Conservation (phyloP, 805 yeast species). For the Metschnikowia colocasiae region DNA sequence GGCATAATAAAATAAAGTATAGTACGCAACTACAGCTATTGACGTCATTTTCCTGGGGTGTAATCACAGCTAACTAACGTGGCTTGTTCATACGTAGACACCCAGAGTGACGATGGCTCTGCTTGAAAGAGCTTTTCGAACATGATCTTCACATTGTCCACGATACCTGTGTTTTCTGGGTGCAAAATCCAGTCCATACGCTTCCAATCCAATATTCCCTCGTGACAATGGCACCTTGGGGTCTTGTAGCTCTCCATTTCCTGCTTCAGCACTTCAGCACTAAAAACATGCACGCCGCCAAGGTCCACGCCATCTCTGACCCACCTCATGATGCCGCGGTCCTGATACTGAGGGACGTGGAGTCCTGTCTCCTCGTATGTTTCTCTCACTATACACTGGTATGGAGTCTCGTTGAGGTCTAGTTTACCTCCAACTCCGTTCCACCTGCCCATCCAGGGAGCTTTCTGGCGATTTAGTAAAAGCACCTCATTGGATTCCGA, state of each 20-base stretch:
- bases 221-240: conserved; percentile 30
- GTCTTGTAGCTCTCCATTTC: conserved; percentile 26
- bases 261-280: conserved; percentile 30
- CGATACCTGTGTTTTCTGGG: conserved; percentile 38
- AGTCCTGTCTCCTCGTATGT: conserved; percentile 42
- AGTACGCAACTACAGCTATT: neutral
- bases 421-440: conserved; percentile 46
- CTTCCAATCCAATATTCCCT: conserved; percentile 45
- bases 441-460: conserved; percentile 49
- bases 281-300: conserved; percentile 40
- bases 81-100: conserved; percentile 22
- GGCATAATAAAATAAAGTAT: conserved; percentile 7
- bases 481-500: conserved; percentile 34
- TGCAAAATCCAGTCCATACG: conserved; percentile 33
- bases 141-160: conserved; percentile 32
- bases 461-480: conserved; percentile 37
- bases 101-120: conserved; percentile 23
- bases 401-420: conserved; percentile 32
- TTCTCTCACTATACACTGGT: conserved; percentile 40
- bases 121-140: conserved; percentile 25
- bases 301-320: conserved; percentile 21
- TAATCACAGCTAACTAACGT: conserved; percentile 14
- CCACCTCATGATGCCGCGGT: conserved; percentile 39
- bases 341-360: conserved; percentile 22
- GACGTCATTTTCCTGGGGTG: neutral